Base-by-base conservation (phyloP, 2,329 filamentous ascomycete genomes). In the Xylaria sp. region DNA sequence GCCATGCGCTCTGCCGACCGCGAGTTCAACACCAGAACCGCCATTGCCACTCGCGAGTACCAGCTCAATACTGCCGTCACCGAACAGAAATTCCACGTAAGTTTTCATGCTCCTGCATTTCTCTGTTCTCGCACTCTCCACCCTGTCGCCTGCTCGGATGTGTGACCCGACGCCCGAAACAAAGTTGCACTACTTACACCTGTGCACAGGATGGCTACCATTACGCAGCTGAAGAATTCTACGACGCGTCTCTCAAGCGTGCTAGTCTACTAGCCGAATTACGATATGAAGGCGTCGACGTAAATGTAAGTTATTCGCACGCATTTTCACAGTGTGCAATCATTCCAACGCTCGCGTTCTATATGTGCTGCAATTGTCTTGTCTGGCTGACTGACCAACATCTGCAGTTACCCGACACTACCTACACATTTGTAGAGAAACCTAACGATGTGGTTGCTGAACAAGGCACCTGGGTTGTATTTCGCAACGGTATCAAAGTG, bases 21-120 rank as follows among this genome's bases (percentile, higher is more conserved):
- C 15, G 79, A 81, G 42, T 73, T 79, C 47, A 72, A 76, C 4
- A 71, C 74, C 38, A 78, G 77, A 61, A 65, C 79, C 10, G 71
- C 70, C 17, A 73, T 79, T 64, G 74, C 77, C 45, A 72, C 77
- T 44, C 73, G 68, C 33, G 77, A 78, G 25, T 75, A 77, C 29
- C 72, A 81, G 3, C 73, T 76, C 22, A 77, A 82, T 57, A 69
- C 78, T 33, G 69, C 75, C 29, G 75, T 79, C 33, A 79, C 79
- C n/a, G 77, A 85, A 44, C 79, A 81, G 45, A 77, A 75, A 60
- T 79, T 76, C 58, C 65, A 76, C 70, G 82, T 84, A 80, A 69
- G 80, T 75, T 68, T 67, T 69, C 64, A 65, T 62, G 69, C 68
- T 61, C 38, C 29, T 33, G 53, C 51, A 25, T 31, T 45, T 53